A percentile compares a stretch with the other conserved stretches of the same genome.
These are phyloP conservation scores for Aspergillus udagawae DNA, from an alignment of 2,329 filamentous ascomycete genomes.

Conservation along the genomic window DNA sequence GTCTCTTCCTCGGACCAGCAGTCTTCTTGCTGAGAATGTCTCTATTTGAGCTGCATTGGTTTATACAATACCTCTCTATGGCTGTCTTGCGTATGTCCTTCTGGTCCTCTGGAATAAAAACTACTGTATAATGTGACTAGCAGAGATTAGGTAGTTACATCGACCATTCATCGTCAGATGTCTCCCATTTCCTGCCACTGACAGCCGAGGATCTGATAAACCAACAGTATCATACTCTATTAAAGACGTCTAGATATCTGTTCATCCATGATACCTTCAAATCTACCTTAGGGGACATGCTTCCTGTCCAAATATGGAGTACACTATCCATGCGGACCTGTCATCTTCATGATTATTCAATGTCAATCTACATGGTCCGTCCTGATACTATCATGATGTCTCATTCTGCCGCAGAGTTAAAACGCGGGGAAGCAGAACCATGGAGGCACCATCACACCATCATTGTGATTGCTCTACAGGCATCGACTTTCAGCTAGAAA, in stretches of 20 bases:
- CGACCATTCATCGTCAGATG: not conserved
- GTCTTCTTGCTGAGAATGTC: not conserved
- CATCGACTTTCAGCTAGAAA: not conserved
- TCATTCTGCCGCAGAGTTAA: not conserved
- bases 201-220: not conserved
- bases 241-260: no score
- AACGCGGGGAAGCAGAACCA: not conserved
- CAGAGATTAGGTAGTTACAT: not conserved
- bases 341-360: no score
- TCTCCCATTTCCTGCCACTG: not conserved
- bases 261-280: not conserved
- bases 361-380: not conserved
- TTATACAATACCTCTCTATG: not conserved
- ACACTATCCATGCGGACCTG: no score
- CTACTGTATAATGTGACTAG: no score
- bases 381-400: not conserved
- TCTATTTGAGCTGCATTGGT: not conserved
- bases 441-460: not conserved
- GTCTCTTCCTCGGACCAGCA: not conserved
- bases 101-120: not conserved
- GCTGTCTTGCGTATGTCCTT: not conserved
- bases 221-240: not conserved
- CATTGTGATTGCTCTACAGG: not conserved
- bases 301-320: no score
- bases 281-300: not conserved